phyloP scores from a whole-genome alignment of 1,284 basidiomycete species.

The Mycena sp. region DNA sequence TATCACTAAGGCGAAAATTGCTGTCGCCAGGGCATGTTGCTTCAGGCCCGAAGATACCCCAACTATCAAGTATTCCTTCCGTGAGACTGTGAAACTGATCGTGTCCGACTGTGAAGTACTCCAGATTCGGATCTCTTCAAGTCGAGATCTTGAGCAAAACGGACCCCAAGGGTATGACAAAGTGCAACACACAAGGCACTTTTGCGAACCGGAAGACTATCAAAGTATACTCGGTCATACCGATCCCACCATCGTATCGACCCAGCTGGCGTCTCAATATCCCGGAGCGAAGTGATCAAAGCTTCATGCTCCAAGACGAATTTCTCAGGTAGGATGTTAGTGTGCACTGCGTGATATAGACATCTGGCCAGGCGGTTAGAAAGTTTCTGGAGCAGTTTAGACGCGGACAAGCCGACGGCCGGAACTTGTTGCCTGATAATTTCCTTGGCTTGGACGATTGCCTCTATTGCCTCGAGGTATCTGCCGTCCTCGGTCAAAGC shows the following conservation, averaged over 20 bases:
- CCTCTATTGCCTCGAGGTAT: conserved; percentile 1
- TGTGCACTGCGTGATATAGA: not conserved
- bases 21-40: too few relatives aligned
- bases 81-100: too few relatives aligned
- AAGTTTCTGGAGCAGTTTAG: not conserved
- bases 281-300: not conserved
- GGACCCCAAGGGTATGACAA: too few relatives aligned
- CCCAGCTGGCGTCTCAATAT: not conserved
- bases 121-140: too few relatives aligned
- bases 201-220: too few relatives aligned
- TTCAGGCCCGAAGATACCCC: too few relatives aligned
- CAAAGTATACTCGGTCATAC: too few relatives aligned
- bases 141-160: too few relatives aligned
- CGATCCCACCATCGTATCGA: not conserved
- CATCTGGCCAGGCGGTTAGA: not conserved
- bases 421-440: not conserved
- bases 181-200: too few relatives aligned
- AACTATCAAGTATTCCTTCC: too few relatives aligned
- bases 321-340: not conserved
- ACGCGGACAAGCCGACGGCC: not conserved
- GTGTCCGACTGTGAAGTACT: too few relatives aligned
- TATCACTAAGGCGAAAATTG: too few relatives aligned
- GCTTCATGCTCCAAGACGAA: not conserved
- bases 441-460: not conserved
- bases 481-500: not conserved